Evolutionary conservation across 2,329 filamentous ascomycete genomes (phyloP).

Genomic region (Westerdykella aurantiaca): DNA sequence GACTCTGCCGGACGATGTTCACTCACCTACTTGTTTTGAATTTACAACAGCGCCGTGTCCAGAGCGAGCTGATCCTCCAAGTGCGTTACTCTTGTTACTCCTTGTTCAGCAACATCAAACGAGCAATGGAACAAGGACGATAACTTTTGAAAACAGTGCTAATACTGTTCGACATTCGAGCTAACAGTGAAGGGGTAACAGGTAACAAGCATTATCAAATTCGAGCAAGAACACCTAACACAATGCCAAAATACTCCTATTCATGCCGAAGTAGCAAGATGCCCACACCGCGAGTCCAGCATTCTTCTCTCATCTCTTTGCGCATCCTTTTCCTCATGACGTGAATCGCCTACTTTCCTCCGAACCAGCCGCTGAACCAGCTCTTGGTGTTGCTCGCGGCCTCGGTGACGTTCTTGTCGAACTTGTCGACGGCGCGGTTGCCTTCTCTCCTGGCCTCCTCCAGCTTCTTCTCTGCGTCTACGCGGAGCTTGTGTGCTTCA

Average conservation of each 20-base stretch:
- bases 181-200: too few relatives aligned
- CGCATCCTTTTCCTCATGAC: neutral
- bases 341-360: conserved; percentile 42
- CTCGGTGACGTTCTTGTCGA: conserved; percentile 76
- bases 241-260: neutral
- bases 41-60: too few relatives aligned
- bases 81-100: too few relatives aligned
- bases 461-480: conserved; percentile 56
- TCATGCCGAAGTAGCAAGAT: neutral
- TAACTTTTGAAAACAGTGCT: too few relatives aligned
- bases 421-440: conserved; percentile 60
- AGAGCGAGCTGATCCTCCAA: too few relatives aligned
- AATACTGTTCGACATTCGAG: too few relatives aligned
- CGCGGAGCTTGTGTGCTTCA: conserved; percentile 55
- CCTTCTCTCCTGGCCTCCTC: conserved; percentile 54
- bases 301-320: neutral
- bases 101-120: too few relatives aligned
- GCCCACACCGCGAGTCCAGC: neutral
- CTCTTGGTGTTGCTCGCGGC: conserved; percentile 77
- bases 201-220: too few relatives aligned
- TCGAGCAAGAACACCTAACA: neutral
- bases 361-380: conserved; percentile 80
- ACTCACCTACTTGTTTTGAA: too few relatives aligned
- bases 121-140: too few relatives aligned
- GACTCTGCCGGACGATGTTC: too few relatives aligned